Base-by-base conservation (phyloP, 805 yeast species). In the Saitoella complicata region DNA sequence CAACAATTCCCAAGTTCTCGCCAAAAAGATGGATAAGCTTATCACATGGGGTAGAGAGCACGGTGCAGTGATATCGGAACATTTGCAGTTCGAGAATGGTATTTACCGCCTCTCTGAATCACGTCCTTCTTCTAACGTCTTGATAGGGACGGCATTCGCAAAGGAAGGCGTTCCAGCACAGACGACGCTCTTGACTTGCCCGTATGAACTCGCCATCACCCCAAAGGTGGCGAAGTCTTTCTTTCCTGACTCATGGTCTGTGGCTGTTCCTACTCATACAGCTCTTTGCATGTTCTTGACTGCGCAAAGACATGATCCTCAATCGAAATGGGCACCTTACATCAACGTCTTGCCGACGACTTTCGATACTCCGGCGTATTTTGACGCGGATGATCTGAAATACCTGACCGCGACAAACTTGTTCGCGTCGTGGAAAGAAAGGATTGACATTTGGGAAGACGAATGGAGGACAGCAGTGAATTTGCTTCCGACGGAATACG, bases 321-420 rank as follows among this genome's bases (percentile, higher is more conserved):
- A 42, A 61, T 62, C 62, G 44, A 37, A 47, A 13, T 62, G 61
- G 62, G 37, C 38, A 2, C 71, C 76, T 2, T 78, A 76, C 50
- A 55, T 78, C 36, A 61, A 68, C 37, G 55, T 64, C 9, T 57
- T 78, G 12, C 80, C 84, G 1, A 34, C 68, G 1, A 53, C 59
- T 5, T 66, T 74, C 13, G 68, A 69, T n/a, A 66, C 77, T 7
- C 94, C 95, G 1, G 71, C 72, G 44, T 74, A 73, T 51, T 86
- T 87, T 85, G 63, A 62, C 32, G 55, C 66, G 0, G 62, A 61
- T 2, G 82, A 79, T 38, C 65, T 72, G 44, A 57, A 61, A 5
- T 55, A 68, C 33, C 57, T 86, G 7, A 64, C 68, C 38, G 87
- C 87, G 0, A 79, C 94, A 0, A 87, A 85, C 56, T 66, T 83